A percentile compares a stretch with the other conserved stretches of the same genome.
Evolutionary conservation across 208 protist species (phyloP).

Genomic region (Acanthamoeba culbertsoni): DNA sequence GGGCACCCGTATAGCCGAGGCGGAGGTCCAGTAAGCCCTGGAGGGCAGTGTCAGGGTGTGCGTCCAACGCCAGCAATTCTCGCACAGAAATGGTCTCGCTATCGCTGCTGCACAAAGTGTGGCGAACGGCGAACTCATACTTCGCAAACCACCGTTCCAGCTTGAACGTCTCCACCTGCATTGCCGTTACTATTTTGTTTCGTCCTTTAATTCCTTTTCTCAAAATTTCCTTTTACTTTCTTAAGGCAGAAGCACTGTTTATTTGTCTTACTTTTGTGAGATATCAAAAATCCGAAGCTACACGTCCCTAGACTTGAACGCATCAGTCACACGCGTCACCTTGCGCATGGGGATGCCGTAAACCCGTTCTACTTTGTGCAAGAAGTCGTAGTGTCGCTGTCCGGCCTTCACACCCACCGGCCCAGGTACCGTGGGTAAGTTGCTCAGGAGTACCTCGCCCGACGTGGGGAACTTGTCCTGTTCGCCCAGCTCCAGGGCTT

Average conservation of each 20-base stretch:
- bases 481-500: background rate
- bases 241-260: too few species aligned
- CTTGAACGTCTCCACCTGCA: background rate
- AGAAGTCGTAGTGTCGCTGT: background rate
- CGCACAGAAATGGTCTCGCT: background rate
- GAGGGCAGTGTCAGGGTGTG: background rate
- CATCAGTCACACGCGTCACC: background rate
- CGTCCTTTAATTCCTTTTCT: too few species aligned
- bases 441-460: background rate
- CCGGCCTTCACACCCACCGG: background rate
- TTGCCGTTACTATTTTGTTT: too few species aligned
- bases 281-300: too few species aligned
- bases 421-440: background rate
- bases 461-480: background rate
- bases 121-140: background rate
- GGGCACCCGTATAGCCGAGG: background rate
- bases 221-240: too few species aligned
- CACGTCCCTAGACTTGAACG: background rate
- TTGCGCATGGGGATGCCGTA: background rate
- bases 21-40: background rate
- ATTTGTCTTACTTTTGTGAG: too few species aligned
- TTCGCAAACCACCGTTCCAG: background rate
- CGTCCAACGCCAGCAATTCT: background rate
- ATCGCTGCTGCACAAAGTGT: background rate
- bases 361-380: background rate